phyloP scores from a whole-genome alignment of 2,329 filamentous ascomycete species.

The Sordariomycetes sp. region DNA sequence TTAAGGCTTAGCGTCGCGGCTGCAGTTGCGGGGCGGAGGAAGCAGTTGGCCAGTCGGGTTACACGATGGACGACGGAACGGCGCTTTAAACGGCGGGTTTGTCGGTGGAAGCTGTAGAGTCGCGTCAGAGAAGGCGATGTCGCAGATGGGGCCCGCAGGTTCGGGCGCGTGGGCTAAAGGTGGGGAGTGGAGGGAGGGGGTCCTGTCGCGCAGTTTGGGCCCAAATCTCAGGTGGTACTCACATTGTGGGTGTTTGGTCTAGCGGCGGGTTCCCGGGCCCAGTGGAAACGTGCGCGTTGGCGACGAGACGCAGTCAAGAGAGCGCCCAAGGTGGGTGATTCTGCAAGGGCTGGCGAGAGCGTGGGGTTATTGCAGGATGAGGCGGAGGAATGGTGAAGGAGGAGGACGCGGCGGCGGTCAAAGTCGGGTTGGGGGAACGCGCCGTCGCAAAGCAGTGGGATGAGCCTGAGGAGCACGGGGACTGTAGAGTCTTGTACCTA shows the following conservation, averaged over 20 bases:
- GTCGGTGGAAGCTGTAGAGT: constrained; percentile 16
- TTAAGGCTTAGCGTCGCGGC: neutral
- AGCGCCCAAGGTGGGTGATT: neutral
- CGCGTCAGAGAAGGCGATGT: constrained; percentile 19
- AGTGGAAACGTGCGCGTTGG: constrained; percentile 9
- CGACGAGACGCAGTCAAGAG: constrained; percentile 8
- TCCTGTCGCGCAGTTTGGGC: neutral
- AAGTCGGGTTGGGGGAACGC: constrained; percentile 1
- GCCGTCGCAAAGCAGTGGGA: neutral
- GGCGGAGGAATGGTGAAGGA: constrained; percentile 9
- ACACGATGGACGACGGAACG: neutral
- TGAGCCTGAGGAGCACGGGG: neutral
- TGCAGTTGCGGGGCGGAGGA: neutral
- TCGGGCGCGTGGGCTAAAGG: constrained; percentile 3
- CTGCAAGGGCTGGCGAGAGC: constrained; percentile 8
- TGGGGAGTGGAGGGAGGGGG: constrained; percentile 5
- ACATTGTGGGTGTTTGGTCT: constrained; percentile 2
- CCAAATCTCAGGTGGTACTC: constrained; percentile 1
- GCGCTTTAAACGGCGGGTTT: neutral
- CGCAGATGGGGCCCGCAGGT: constrained; percentile 6
- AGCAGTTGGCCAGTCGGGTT: neutral
- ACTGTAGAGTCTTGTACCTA: neutral
- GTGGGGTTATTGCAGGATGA: constrained; percentile 24
- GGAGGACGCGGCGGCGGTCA: constrained; percentile 11
- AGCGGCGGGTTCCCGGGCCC: neutral